Evolutionary conservation across 805 yeast genomes (phyloP).

Genomic region (Wickerhamiella australiensis): DNA sequence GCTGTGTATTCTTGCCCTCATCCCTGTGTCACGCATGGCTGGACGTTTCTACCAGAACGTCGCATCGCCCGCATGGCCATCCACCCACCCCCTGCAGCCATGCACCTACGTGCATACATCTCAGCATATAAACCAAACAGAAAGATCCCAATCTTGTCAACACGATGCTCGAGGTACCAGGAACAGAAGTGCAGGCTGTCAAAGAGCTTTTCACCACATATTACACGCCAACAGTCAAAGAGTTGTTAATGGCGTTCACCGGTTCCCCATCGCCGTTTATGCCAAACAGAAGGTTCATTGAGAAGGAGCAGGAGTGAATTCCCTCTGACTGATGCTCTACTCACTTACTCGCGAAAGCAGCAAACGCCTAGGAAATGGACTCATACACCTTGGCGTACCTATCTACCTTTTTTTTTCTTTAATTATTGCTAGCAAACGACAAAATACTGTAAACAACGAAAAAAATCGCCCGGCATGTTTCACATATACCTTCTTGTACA

Average conservation of each 20-base stretch:
- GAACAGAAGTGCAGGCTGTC: background rate
- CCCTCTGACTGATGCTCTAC: no score
- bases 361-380: no score
- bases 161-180: background rate
- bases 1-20: no score
- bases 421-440: no score
- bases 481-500: no score
- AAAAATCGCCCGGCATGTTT: no score
- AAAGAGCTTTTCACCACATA: background rate
- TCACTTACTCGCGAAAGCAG: no score
- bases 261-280: background rate
- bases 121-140: background rate
- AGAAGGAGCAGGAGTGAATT: no score
- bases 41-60: background rate
- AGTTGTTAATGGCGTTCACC: background rate
- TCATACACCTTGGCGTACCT: no score
- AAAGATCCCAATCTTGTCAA: background rate
- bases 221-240: background rate
- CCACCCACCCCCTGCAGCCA: conserved; percentile 1
- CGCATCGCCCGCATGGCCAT: conserved; percentile 3
- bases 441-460: no score
- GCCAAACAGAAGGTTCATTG: conserved; percentile 1
- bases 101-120: conserved; percentile 1
- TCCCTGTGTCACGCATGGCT: background rate
- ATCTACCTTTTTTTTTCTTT: no score